Conservation (phyloP, 305 asterid genomes). For the Fraxinus sp. region DNA sequence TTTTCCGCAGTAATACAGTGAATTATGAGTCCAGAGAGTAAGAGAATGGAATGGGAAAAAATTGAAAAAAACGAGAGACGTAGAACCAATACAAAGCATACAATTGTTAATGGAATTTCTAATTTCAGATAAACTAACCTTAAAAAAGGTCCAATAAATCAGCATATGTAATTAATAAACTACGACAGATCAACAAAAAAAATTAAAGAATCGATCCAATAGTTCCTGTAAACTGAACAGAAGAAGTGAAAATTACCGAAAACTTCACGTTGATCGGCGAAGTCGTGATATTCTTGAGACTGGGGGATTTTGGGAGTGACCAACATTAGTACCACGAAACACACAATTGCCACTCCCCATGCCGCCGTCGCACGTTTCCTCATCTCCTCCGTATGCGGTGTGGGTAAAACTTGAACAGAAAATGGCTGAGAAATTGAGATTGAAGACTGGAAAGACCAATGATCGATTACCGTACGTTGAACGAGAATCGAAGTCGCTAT, state of each 20-base stretch:
- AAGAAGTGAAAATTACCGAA: slow-evolving; percentile 44
- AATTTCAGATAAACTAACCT: slow-evolving; percentile 7
- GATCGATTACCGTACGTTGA: slow-evolving; percentile 1
- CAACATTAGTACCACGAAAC: slow-evolving; percentile 73
- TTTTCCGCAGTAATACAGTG: background rate
- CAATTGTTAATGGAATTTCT: background rate
- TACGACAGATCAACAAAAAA: background rate
- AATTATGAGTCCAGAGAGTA: background rate
- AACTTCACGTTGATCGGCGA: slow-evolving; percentile 78
- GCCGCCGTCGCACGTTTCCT: slow-evolving; percentile 48
- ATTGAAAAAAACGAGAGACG: background rate
- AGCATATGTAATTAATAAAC: background rate
- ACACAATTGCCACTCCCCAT: slow-evolving; percentile 74
- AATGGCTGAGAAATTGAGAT: slow-evolving; percentile 2
- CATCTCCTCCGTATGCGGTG: slow-evolving; percentile 29
- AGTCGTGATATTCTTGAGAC: slow-evolving; percentile 81
- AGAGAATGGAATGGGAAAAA: background rate
- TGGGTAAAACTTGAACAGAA: background rate
- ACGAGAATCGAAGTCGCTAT: background rate
- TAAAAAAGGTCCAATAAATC: background rate
- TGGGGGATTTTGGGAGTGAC: slow-evolving; percentile 95
- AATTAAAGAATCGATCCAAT: background rate
- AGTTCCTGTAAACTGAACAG: background rate
- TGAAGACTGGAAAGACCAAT: background rate
- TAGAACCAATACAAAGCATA: background rate